Evolutionary conservation across 352 stramenopile species (phyloP).

Genomic region (Globisporangium paroecandrum): DNA sequence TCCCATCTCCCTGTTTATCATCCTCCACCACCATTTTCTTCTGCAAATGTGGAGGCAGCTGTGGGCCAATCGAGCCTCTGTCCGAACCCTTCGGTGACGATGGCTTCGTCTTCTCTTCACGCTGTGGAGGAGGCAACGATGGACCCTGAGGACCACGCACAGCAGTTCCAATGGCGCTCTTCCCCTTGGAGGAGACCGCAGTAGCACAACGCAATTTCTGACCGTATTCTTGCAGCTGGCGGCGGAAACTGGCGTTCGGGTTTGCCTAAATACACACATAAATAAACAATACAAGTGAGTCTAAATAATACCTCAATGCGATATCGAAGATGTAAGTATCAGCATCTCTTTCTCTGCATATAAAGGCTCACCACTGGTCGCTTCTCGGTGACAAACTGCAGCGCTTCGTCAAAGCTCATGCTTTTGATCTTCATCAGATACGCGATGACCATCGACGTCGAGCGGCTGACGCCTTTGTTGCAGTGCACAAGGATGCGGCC

Average conservation of each 20-base stretch:
- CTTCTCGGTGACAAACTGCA: constrained; percentile 51
- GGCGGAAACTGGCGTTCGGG: constrained; percentile 69
- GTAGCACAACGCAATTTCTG: constrained; percentile 34
- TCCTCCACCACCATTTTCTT: constrained; percentile 15
- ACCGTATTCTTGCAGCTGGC: constrained; percentile 57
- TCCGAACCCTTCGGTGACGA: background rate
- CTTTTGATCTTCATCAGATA: constrained; percentile 88
- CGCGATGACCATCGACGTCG: constrained; percentile 83
- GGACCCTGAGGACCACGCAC: constrained; percentile 17
- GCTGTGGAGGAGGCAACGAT: constrained; percentile 1
- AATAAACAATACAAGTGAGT: background rate
- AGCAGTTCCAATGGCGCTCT: background rate
- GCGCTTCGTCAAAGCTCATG: constrained; percentile 66
- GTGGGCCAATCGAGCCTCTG: background rate
- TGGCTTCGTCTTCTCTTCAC: background rate
- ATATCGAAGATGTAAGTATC: background rate
- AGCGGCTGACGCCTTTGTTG: constrained; percentile 89
- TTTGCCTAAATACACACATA: constrained; percentile 29
- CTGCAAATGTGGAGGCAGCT: constrained; percentile 13
- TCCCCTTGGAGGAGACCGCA: constrained; percentile 12
- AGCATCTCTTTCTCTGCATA: background rate
- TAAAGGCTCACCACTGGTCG: constrained; percentile 39
- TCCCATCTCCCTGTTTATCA: background rate
- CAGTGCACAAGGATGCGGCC: constrained; percentile 90
- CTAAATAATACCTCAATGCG: background rate